Conservation (phyloP, 129 eudicot species). For the carrot (Daucus carota) region DNA sequence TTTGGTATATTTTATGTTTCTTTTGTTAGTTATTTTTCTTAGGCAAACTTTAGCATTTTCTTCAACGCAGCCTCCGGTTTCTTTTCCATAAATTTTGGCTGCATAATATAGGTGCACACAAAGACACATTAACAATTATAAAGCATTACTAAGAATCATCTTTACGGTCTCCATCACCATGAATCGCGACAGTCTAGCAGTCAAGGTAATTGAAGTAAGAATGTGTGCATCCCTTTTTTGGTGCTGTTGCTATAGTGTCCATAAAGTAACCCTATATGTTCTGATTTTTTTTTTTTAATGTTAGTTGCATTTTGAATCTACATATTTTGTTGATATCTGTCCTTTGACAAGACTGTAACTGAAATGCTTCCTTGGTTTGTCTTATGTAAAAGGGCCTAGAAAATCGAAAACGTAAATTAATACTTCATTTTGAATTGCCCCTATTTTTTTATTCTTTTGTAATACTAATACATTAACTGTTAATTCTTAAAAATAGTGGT, state of each 20-base stretch:
- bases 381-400: not conserved
- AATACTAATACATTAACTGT: not conserved
- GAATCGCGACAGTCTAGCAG: not conserved
- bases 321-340: not conserved
- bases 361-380: no score
- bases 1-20: not conserved
- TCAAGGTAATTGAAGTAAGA: conserved; percentile 4
- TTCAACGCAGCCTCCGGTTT: not conserved
- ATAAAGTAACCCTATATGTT: not conserved
- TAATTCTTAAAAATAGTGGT: not conserved
- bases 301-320: no score
- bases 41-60: not conserved
- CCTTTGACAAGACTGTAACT: no score
- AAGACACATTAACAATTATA: not conserved
- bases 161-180: not conserved
- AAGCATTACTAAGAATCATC: not conserved
- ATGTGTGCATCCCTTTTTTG: not conserved
- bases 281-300: not conserved
- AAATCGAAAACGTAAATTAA: not conserved
- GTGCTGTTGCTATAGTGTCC: not conserved
- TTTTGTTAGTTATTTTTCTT: not conserved
- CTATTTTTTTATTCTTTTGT: not conserved
- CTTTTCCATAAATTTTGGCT: not conserved
- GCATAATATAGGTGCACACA: not conserved
- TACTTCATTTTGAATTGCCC: not conserved